phyloP scores from a whole-genome alignment of 345 rosid species.

The Hirschfeldia incana region DNA sequence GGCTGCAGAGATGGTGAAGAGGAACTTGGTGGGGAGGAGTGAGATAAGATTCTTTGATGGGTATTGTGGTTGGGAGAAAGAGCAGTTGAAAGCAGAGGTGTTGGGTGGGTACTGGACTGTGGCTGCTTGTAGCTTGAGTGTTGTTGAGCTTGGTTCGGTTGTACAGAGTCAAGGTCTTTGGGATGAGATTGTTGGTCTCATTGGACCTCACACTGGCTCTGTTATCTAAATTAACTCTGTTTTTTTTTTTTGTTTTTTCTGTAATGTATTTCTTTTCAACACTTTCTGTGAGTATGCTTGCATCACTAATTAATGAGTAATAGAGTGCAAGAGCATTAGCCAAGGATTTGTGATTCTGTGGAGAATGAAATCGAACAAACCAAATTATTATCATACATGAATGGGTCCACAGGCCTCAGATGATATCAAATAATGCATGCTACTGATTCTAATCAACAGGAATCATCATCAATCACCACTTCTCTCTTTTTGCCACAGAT shows the following conservation, averaged over 20 bases:
- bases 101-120: slow-evolving; percentile 81
- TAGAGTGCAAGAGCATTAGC: too few relatives aligned
- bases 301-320: too few relatives aligned
- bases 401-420: too few relatives aligned
- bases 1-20: slow-evolving; percentile 83
- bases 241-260: too few relatives aligned
- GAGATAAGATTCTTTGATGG: slow-evolving; percentile 93
- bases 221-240: slow-evolving; percentile 4
- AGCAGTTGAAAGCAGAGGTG: slow-evolving; percentile 76
- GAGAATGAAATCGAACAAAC: too few relatives aligned
- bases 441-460: not conserved
- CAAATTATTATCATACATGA: too few relatives aligned
- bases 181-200: slow-evolving; percentile 72
- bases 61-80: slow-evolving; percentile 79
- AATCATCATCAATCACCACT: too few relatives aligned
- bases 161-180: slow-evolving; percentile 57
- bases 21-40: slow-evolving; percentile 57
- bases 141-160: slow-evolving; percentile 55
- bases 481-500: too few relatives aligned
- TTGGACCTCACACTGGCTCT: slow-evolving; percentile 59
- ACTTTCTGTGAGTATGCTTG: too few relatives aligned
- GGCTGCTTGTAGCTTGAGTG: slow-evolving; percentile 75
- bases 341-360: too few relatives aligned
- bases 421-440: too few relatives aligned
- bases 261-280: too few relatives aligned